These are phyloP conservation scores for Fagus crenata DNA, from an alignment of 306 rosid genomes.

Conservation along the genomic window DNA sequence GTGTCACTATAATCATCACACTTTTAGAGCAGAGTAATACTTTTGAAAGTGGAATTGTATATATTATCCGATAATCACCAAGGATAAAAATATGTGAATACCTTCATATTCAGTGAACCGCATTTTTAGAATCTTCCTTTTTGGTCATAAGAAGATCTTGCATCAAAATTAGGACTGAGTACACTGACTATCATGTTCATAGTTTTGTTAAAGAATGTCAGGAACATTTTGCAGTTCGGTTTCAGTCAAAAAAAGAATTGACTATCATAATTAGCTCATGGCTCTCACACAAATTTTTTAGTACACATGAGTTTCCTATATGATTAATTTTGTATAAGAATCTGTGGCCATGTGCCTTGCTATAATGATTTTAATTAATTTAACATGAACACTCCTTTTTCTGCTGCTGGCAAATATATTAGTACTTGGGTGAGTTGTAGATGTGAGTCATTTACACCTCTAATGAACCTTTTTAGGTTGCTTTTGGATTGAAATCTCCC, in stretches of 20 bases:
- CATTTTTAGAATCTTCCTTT: slow-evolving; percentile 15
- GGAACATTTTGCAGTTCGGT: slow-evolving; percentile 5
- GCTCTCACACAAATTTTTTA: slow-evolving; percentile 22
- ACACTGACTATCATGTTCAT: not conserved
- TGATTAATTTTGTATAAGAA: slow-evolving; percentile 28
- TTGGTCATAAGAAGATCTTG: slow-evolving; percentile 10
- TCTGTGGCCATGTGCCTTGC: slow-evolving; percentile 52
- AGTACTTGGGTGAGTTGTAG: slow-evolving; percentile 33
- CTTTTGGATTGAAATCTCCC: slow-evolving; percentile 20
- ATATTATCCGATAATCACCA: slow-evolving; percentile 9
- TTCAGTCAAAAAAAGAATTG: slow-evolving; percentile 15
- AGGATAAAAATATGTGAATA: no score
- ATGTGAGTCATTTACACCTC: not conserved
- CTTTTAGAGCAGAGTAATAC: not conserved
- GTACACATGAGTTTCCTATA: slow-evolving; percentile 32
- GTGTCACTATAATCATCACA: slow-evolving; percentile 24
- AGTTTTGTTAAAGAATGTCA: slow-evolving; percentile 15
- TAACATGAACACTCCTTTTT: slow-evolving; percentile 14
- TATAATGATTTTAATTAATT: slow-evolving; percentile 39
- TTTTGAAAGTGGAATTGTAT: slow-evolving; percentile 15
- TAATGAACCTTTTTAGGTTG: slow-evolving; percentile 14
- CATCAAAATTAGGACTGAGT: slow-evolving; percentile 5
- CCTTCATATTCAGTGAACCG: slow-evolving; percentile 30
- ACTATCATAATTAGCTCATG: slow-evolving; percentile 47
- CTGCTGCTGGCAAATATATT: slow-evolving; percentile 22